Base-by-base conservation (phyloP, 345 rosid genomes). In the Camelina neglecta region DNA sequence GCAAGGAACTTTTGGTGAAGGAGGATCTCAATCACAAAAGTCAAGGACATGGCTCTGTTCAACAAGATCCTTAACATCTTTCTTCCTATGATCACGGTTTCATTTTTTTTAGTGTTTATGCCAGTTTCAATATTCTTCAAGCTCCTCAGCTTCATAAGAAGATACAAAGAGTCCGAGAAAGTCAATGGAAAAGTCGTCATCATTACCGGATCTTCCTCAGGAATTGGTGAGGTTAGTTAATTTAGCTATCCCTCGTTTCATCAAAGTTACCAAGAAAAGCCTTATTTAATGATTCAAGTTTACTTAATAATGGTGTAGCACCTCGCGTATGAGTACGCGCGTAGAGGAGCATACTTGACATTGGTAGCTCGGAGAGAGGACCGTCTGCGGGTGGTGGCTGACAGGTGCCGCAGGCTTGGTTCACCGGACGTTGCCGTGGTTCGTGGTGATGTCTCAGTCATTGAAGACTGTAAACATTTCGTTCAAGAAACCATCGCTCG, bases 171-270 rank as follows among this genome's bases (percentile, higher is more conserved):
- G 62, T 29, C 61, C 1, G 86, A 87, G 44, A 64, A 80, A 54
- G 74, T 87, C 20, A 41, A 75, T 0, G 88, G 87, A 11, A 89
- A 85, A 71, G 91, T 79, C 8, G 77, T 79, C 24, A 77, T 89
- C 42, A 83, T 87, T 33, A 87, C 87, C 9, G 88, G 87, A 41
- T 83, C 85, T 56, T 87, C 91, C 58, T 85, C 91, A 2, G 89
- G 88, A 51, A 83, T 87, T 7, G 92, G 90, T 21, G 90, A 87
- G 90, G 90, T 83, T 49, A 66, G 73, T 69, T 31, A 0, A 18
- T 16, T 16, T 7, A 15, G 23, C 3, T 47, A 47, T 47, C 49
- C 23, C 18, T 35, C 6, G 5, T 56, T 11, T 10, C 0, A 16
- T 4, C 21, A 71, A 47, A 47, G 24, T 59, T n/a, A 58, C 9